phyloP scores from a whole-genome alignment of 78 protist species.

The Carpediemonas membranifera region DNA sequence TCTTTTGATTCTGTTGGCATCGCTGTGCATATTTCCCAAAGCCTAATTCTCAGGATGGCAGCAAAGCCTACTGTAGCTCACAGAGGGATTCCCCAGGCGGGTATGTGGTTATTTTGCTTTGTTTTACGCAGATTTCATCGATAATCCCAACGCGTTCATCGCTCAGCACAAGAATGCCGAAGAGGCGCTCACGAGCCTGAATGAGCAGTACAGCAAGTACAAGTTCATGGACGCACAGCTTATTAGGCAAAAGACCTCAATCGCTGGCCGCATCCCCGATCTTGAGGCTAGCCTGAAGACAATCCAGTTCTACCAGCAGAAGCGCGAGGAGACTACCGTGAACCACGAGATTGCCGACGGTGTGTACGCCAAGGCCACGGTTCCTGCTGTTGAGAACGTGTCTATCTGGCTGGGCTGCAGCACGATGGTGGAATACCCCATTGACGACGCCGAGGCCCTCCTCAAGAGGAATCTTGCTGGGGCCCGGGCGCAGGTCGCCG shows the following conservation, averaged over 20 bases:
- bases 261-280: not conserved
- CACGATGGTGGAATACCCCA: constrained; percentile 2
- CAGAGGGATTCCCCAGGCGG: no score
- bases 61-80: no score
- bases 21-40: no score
- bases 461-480: not conserved
- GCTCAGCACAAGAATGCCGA: no score
- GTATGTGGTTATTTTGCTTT: no score
- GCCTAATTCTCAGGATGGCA: no score
- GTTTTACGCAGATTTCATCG: no score
- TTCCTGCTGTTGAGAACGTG: not conserved
- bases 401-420: constrained; percentile 2
- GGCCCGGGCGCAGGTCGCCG: not conserved
- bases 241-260: no score
- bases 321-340: not conserved
- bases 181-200: no score
- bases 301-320: not conserved
- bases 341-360: not conserved
- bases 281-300: not conserved
- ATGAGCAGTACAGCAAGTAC: constrained; percentile 13
- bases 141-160: no score
- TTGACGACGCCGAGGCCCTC: not conserved
- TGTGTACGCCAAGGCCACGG: not conserved
- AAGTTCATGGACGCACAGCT: constrained; percentile 1
- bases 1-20: no score